Conservation (phyloP, 2,329 filamentous ascomycete species). For the Helotiales sp. region DNA sequence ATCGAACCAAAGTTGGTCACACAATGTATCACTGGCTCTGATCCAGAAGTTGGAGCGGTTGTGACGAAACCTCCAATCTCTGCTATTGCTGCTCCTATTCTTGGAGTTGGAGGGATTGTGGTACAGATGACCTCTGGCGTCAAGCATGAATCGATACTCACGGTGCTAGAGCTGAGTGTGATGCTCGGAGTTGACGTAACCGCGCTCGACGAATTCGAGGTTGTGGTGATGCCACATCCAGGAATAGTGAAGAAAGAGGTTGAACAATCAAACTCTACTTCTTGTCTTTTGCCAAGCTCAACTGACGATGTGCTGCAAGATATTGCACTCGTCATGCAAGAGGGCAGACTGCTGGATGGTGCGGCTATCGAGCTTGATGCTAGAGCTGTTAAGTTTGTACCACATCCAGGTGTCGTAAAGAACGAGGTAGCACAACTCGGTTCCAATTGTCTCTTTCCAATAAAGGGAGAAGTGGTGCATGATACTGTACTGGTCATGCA, state of each 20-base stretch:
- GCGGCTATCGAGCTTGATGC: background rate
- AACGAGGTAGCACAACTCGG: background rate
- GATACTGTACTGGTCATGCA: background rate
- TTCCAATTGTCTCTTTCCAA: background rate
- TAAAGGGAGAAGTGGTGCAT: background rate
- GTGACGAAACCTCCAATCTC: background rate
- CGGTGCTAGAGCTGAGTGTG: background rate
- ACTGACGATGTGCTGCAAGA: background rate
- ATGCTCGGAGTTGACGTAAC: background rate
- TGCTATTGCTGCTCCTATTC: background rate
- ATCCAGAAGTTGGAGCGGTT: background rate
- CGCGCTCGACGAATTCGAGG: constrained; percentile 5
- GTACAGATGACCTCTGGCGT: background rate
- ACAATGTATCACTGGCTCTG: background rate
- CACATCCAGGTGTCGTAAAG: background rate
- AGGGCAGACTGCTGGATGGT: background rate
- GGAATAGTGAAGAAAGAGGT: constrained; percentile 4
- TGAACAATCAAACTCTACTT: background rate
- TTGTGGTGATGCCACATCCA: background rate
- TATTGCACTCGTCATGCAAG: constrained; percentile 3
- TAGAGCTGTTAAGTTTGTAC: background rate
- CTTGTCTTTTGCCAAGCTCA: background rate
- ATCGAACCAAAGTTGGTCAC: background rate
- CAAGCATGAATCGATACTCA: background rate
- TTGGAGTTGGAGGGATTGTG: background rate